A percentile compares a stretch with the other conserved stretches of the same genome.
phyloP scores from a whole-genome alignment of 129 eudicot species.

The Ambrosia artemisiifolia region DNA sequence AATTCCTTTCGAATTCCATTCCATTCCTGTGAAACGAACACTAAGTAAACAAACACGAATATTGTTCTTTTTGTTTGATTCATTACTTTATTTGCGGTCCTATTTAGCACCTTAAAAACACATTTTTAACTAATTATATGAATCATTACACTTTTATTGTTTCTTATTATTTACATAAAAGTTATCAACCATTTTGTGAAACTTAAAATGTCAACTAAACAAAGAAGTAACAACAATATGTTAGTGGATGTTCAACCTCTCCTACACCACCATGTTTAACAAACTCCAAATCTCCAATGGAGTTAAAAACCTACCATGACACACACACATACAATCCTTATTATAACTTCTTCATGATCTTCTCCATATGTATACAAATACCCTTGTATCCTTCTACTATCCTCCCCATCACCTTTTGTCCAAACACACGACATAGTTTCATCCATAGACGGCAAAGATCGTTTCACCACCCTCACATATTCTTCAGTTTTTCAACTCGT shows the following conservation, averaged over 20 bases:
- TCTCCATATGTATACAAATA: conserved; percentile 49
- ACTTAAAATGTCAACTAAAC: conserved; percentile 4
- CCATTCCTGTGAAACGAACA: too few species aligned
- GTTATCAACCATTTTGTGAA: too few species aligned
- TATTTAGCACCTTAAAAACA: too few species aligned
- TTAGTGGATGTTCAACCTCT: conserved; percentile 51
- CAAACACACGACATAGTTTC: conserved; percentile 51
- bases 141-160: too few species aligned
- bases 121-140: too few species aligned
- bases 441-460: conserved; percentile 13
- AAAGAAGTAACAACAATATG: conserved; percentile 52
- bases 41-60: too few species aligned
- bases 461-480: conserved; percentile 28
- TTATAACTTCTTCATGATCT: conserved; percentile 53
- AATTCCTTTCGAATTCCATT: too few species aligned
- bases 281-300: conserved; percentile 76
- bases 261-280: conserved; percentile 74
- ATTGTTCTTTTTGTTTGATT: too few species aligned
- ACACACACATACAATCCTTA: conserved; percentile 72
- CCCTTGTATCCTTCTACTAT: conserved; percentile 44
- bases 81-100: too few species aligned
- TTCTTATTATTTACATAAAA: too few species aligned
- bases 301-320: conserved; percentile 63
- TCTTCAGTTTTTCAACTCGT: conserved; percentile 43
- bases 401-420: conserved; percentile 48